Percentiles rank a stretch among this genome's conserved stretches.
Evolutionary conservation across 2,329 filamentous ascomycete genomes (phyloP).

Genomic region (Trichoderma polysporum): DNA sequence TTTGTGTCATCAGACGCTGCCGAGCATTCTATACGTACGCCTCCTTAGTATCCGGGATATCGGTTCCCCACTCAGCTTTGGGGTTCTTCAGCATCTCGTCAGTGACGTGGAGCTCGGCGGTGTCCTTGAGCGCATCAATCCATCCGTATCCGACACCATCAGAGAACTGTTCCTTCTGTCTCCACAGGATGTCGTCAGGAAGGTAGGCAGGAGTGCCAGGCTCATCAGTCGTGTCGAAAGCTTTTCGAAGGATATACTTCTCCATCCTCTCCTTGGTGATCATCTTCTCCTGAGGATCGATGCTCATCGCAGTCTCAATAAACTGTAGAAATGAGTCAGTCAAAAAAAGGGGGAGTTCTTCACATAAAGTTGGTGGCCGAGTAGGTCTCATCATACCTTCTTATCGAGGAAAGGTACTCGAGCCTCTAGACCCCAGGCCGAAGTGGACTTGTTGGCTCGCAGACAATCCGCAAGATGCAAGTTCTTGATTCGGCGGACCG

Average conservation of each 20-base stretch:
- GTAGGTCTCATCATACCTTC: slow-evolving; percentile 45
- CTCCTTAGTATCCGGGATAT: slow-evolving; percentile 95
- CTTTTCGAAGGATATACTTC: slow-evolving; percentile 97
- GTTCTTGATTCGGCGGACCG: slow-evolving; percentile 92
- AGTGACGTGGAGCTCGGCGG: slow-evolving; percentile 82
- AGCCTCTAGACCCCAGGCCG: slow-evolving; percentile 95
- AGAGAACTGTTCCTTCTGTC: slow-evolving; percentile 99
- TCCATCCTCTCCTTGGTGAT: slow-evolving; percentile 87
- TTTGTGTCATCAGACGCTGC: not conserved
- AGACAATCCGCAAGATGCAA: slow-evolving; percentile 94
- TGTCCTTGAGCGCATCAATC: slow-evolving; percentile 97
- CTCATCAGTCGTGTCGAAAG: slow-evolving; percentile 90
- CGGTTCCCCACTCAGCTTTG: slow-evolving; percentile 90
- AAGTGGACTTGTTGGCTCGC: slow-evolving; percentile 98
- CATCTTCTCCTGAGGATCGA: slow-evolving; percentile 94
- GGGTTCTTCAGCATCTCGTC: slow-evolving; percentile 99
- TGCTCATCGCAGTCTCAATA: slow-evolving; percentile 87
- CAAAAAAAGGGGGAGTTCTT: not conserved
- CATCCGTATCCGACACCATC: slow-evolving; percentile 98
- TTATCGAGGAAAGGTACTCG: slow-evolving; percentile 98
- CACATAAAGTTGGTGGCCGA: not conserved
- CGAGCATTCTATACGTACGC: slow-evolving; percentile 55
- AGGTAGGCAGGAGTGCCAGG: slow-evolving; percentile 80
- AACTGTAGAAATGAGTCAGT: slow-evolving; percentile 53
- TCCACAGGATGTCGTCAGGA: slow-evolving; percentile 93